These are phyloP conservation scores for Cutaneotrichosporon spelunceum DNA, from an alignment of 1,284 basidiomycete species.

Conservation along the genomic window DNA sequence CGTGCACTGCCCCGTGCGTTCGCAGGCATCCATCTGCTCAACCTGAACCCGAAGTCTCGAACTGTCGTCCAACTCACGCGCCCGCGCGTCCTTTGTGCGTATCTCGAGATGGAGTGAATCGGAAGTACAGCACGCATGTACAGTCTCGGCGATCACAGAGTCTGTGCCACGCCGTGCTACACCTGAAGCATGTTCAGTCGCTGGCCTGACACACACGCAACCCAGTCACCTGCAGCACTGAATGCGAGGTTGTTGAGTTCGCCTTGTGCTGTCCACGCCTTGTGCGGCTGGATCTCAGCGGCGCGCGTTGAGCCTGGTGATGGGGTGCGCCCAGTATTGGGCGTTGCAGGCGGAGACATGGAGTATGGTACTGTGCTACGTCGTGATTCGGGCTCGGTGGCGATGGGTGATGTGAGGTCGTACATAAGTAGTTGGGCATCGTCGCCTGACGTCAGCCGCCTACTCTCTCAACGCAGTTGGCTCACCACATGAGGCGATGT, in stretches of 20 bases:
- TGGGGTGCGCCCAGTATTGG: conserved; percentile 64
- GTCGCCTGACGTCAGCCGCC: conserved; percentile 60
- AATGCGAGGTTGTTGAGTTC: conserved; percentile 86
- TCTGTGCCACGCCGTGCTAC: not conserved
- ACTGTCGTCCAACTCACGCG: not conserved
- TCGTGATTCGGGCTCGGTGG: conserved; percentile 22
- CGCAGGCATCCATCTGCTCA: not conserved
- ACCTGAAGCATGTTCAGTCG: conserved; percentile 70
- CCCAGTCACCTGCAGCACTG: conserved; percentile 69
- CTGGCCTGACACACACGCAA: conserved; percentile 82
- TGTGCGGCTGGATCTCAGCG: conserved; percentile 65
- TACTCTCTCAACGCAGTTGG: not conserved
- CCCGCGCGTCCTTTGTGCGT: not conserved
- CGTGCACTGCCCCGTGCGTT: not conserved
- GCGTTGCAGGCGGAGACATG: conserved; percentile 53
- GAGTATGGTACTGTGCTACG: conserved; percentile 18
- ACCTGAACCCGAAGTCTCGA: not conserved
- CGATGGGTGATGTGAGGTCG: conserved; percentile 61
- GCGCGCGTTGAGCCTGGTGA: conserved; percentile 31
- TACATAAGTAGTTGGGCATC: conserved; percentile 86
- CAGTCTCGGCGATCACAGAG: not conserved
- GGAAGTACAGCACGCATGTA: not conserved
- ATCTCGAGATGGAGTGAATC: not conserved
- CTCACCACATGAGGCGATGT: conserved; percentile 78
- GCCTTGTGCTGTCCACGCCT: conserved; percentile 73